Conservation (phyloP, 306 rosid species). For the Hippophae rhamnoides region DNA sequence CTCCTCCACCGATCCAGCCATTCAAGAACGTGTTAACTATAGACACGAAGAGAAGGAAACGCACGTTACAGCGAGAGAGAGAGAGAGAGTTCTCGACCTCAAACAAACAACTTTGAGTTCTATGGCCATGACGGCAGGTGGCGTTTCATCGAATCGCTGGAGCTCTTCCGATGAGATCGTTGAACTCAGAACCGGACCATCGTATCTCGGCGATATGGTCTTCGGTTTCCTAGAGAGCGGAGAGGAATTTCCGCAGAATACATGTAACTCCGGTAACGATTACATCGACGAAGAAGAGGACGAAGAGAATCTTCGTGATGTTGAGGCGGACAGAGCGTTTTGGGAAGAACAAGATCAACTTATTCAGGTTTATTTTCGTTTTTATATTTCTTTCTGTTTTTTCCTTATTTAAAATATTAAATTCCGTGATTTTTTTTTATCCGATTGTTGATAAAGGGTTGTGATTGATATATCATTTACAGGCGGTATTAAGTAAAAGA, state of each 20-base stretch:
- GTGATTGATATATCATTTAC: neutral
- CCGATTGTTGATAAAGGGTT: neutral
- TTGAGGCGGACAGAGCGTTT: constrained; percentile 35
- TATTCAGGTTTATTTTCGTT: constrained; percentile 36
- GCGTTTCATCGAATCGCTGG: constrained; percentile 6
- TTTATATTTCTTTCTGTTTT: neutral
- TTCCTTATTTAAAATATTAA: too few species aligned
- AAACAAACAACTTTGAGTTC: neutral
- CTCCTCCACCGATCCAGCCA: too few species aligned
- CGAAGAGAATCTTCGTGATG: constrained; percentile 8
- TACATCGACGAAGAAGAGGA: constrained; percentile 1
- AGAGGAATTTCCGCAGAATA: constrained; percentile 24
- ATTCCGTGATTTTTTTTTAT: neutral
- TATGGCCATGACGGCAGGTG: constrained; percentile 14
- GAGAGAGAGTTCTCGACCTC: too few species aligned
- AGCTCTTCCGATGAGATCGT: constrained; percentile 19
- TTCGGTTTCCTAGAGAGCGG: constrained; percentile 46
- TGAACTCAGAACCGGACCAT: constrained; percentile 9
- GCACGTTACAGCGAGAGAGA: too few species aligned
- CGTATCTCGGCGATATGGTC: constrained; percentile 40
- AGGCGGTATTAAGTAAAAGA: constrained; percentile 40
- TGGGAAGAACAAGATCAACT: constrained; percentile 57
- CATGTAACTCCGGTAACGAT: constrained; percentile 25
- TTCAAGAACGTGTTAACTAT: too few species aligned
- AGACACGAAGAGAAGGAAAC: neutral